A percentile compares a stretch with the other conserved stretches of the same genome.
These are phyloP conservation scores for Leishmania tropica DNA, from an alignment of 208 protist genomes.

Conservation along the genomic window DNA sequence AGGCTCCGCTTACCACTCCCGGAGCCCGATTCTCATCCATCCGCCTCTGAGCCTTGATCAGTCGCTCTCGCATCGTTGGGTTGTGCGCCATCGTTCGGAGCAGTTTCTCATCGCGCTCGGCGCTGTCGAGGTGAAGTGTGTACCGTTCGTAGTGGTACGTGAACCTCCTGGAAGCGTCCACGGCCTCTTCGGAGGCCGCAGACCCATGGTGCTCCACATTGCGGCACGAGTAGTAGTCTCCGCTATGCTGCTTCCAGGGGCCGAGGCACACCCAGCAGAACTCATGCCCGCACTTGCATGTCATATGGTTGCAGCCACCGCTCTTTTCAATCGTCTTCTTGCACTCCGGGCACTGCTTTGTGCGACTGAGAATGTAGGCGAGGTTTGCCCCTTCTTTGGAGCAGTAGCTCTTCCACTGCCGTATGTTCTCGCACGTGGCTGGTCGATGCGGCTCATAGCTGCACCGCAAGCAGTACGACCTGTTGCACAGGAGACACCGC, in stretches of 20 bases:
- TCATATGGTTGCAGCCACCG: constrained; percentile 94
- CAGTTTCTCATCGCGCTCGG: constrained; percentile 11
- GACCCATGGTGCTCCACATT: background rate
- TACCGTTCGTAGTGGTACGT: constrained; percentile 31
- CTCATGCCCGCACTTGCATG: constrained; percentile 75
- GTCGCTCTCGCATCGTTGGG: background rate
- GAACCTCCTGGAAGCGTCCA: constrained; percentile 7
- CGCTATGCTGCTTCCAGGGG: constrained; percentile 59
- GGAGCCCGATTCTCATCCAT: background rate
- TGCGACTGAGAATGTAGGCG: constrained; percentile 59
- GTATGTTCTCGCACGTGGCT: constrained; percentile 52
- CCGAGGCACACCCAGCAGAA: constrained; percentile 89
- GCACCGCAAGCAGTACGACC: constrained; percentile 65
- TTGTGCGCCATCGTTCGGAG: constrained; percentile 2
- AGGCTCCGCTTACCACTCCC: background rate
- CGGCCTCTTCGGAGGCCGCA: background rate
- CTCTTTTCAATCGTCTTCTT: constrained; percentile 88
- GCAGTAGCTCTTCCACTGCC: constrained; percentile 52
- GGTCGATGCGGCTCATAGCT: constrained; percentile 40
- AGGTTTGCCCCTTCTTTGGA: constrained; percentile 52
- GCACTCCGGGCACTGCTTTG: constrained; percentile 83
- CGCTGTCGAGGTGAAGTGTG: constrained; percentile 29
- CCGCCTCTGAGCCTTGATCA: background rate
- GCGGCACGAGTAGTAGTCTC: constrained; percentile 34
- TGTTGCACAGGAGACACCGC: constrained; percentile 53